phyloP scores from a whole-genome alignment of 1,284 basidiomycete genomes.

The Schizophyllum amplum region DNA sequence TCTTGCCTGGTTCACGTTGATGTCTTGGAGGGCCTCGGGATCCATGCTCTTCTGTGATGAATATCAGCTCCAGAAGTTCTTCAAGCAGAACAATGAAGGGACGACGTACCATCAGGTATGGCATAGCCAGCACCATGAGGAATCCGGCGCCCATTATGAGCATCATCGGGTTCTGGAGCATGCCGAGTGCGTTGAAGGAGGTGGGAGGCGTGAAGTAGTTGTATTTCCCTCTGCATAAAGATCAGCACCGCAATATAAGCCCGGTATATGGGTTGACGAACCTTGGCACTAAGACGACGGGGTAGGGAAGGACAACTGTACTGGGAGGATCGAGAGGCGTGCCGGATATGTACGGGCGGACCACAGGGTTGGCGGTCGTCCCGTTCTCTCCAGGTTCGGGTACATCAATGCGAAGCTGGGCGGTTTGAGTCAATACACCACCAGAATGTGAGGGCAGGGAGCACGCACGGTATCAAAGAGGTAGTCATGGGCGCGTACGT shows the following conservation, averaged over 20 bases:
- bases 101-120: conserved; percentile 65
- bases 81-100: background rate
- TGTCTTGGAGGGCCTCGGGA: conserved; percentile 65
- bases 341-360: conserved; percentile 58
- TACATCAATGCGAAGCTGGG: conserved; percentile 60
- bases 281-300: conserved; percentile 47
- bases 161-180: conserved; percentile 87
- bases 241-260: too few species aligned
- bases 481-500: conserved; percentile 56
- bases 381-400: conserved; percentile 22
- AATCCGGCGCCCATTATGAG: conserved; percentile 58
- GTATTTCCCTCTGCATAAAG: conserved; percentile 28
- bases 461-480: conserved; percentile 56
- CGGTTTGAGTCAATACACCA: conserved; percentile 7
- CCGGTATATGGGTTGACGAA: background rate
- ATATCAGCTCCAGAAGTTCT: conserved; percentile 2
- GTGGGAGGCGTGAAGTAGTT: conserved; percentile 63
- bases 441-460: conserved; percentile 3
- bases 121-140: conserved; percentile 68
- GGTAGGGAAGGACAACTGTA: conserved; percentile 54
- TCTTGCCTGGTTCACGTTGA: conserved; percentile 61
- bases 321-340: conserved; percentile 60
- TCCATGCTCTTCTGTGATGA: conserved; percentile 65
- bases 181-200: conserved; percentile 67
- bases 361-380: conserved; percentile 32